Evolutionary conservation across 2,329 filamentous ascomycete species (phyloP).

Genomic region (Diaporthe caulivora): DNA sequence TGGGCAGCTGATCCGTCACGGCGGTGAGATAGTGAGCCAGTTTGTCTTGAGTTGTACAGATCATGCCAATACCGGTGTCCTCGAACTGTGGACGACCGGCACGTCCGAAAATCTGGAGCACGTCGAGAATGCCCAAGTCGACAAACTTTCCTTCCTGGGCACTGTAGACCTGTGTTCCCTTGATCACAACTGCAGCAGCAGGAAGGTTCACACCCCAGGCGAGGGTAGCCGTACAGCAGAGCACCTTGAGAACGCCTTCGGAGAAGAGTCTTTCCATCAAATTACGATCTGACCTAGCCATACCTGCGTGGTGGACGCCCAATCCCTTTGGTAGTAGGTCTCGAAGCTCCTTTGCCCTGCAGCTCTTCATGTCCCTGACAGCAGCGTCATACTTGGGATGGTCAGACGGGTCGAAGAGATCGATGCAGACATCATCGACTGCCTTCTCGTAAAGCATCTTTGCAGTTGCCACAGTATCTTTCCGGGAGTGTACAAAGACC

Average conservation of each 20-base stretch:
- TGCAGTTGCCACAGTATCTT: conserved; percentile 92
- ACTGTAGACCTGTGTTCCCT: conserved; percentile 97
- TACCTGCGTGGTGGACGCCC: conserved; percentile 95
- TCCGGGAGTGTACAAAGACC: conserved; percentile 98
- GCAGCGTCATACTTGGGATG: conserved; percentile 87
- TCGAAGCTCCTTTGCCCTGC: conserved; percentile 86
- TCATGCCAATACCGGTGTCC: conserved; percentile 97
- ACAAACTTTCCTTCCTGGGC: conserved; percentile 97
- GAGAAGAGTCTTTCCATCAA: conserved; percentile 93
- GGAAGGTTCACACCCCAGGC: conserved; percentile 99
- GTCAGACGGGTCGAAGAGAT: conserved; percentile 84
- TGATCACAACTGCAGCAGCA: conserved; percentile 96
- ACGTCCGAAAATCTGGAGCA: conserved; percentile 98
- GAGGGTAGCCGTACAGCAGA: conserved; percentile 97
- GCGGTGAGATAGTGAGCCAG: conserved; percentile 91
- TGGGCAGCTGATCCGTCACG: conserved; percentile 95
- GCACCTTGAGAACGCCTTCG: conserved; percentile 93
- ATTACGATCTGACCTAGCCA: conserved; percentile 94
- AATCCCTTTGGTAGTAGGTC: conserved; percentile 92
- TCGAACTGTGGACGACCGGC: conserved; percentile 98
- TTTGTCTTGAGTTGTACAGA: conserved; percentile 96
- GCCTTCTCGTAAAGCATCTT: conserved; percentile 90
- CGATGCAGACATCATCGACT: conserved; percentile 79
- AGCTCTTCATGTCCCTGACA: conserved; percentile 85
- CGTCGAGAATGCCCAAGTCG: conserved; percentile 94